Conservation (phyloP, 495 filamentous ascomycete genomes). For the Neurospora discreta region DNA sequence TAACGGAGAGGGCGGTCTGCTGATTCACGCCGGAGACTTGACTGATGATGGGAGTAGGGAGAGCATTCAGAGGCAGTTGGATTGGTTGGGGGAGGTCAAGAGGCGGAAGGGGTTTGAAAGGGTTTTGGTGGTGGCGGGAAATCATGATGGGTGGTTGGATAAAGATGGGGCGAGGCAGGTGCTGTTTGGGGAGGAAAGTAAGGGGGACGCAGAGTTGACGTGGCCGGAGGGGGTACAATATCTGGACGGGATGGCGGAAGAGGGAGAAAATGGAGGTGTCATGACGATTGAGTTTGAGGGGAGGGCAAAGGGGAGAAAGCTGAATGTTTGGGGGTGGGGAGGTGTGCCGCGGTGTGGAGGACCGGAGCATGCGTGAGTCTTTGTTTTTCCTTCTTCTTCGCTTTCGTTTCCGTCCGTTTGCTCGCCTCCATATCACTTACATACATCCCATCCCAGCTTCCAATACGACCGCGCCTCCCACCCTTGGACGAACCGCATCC, state of each 20-base stretch:
- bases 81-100: slow-evolving; percentile 59
- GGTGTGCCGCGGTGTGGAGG: slow-evolving; percentile 40
- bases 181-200: slow-evolving; percentile 18
- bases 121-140: slow-evolving; percentile 65
- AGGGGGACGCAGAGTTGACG: slow-evolving; percentile 15
- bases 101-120: slow-evolving; percentile 43
- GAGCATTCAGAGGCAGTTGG: slow-evolving; percentile 64
- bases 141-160: slow-evolving; percentile 82
- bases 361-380: slow-evolving; percentile 45
- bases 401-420: not conserved
- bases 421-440: not conserved
- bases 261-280: slow-evolving; percentile 32
- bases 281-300: slow-evolving; percentile 33
- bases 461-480: slow-evolving; percentile 33
- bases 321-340: slow-evolving; percentile 45
- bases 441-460: slow-evolving; percentile 26
- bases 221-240: slow-evolving; percentile 40
- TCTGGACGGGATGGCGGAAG: slow-evolving; percentile 34
- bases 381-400: not conserved
- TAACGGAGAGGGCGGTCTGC: slow-evolving; percentile 74
- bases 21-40: slow-evolving; percentile 86
- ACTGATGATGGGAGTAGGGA: slow-evolving; percentile 56
- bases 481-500: slow-evolving; percentile 46
- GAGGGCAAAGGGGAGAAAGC: slow-evolving; percentile 29
- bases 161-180: slow-evolving; percentile 24